A percentile compares a stretch with the other conserved stretches of the same genome.
These are phyloP conservation scores for Rhodotorula babjevae DNA, from an alignment of 768 basidiomycete genomes.

Conservation along the genomic window DNA sequence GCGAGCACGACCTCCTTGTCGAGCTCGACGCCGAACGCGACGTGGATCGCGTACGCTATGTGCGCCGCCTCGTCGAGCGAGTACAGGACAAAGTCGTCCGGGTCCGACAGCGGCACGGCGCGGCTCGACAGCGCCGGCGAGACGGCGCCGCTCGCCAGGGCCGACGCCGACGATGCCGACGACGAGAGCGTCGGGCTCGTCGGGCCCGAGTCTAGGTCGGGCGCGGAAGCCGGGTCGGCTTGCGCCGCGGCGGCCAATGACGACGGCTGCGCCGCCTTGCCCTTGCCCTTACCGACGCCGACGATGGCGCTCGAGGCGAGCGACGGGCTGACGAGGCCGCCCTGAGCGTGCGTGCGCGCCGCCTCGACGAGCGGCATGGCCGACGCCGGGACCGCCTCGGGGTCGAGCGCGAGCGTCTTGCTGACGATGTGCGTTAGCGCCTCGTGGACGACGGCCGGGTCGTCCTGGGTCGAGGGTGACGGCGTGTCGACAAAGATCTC, in stretches of 20 bases:
- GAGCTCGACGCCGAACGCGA: conserved; percentile 83
- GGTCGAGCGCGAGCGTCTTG: conserved; percentile 38
- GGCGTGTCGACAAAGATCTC: conserved; percentile 82
- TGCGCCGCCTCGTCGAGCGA: conserved; percentile 81
- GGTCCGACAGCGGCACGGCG: conserved; percentile 53
- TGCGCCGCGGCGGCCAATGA: too few species aligned
- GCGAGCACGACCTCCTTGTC: conserved; percentile 84
- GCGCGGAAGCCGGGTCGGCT: neutral
- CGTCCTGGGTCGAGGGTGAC: conserved; percentile 55
- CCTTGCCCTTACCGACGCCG: conserved; percentile 19
- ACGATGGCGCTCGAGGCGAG: neutral
- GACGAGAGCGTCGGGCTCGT: neutral
- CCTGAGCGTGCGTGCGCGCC: neutral
- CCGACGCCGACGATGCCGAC: conserved; percentile 33
- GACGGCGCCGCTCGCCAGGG: neutral
- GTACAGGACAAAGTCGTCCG: conserved; percentile 95
- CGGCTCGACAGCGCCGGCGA: neutral
- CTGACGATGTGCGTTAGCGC: conserved; percentile 38
- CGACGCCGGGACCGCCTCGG: conserved; percentile 35
- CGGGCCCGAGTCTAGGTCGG: neutral
- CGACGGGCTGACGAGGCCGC: conserved; percentile 40
- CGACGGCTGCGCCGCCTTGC: neutral
- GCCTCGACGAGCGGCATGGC: conserved; percentile 15
- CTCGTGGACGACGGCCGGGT: conserved; percentile 63
- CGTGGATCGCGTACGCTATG: conserved; percentile 71